Percentiles rank a stretch among this genome's conserved stretches.
These are phyloP conservation scores for Geum urbanum DNA, from an alignment of 306 rosid species.

Conservation along the genomic window DNA sequence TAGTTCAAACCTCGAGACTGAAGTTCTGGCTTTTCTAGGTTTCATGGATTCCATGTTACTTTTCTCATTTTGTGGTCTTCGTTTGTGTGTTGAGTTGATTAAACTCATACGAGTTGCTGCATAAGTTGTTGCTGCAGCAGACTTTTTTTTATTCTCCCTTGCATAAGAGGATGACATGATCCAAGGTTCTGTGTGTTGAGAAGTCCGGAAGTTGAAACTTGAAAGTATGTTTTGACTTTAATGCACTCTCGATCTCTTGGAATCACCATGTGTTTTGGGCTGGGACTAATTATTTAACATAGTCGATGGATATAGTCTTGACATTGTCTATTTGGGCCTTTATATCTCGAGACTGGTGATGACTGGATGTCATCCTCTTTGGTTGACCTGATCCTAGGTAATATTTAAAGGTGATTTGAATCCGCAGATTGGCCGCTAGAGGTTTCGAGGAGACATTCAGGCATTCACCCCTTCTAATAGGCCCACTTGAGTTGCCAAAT, in stretches of 20 bases:
- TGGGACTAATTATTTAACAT: background rate
- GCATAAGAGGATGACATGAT: too few species aligned
- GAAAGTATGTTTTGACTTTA: background rate
- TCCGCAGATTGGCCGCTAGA: slow-evolving; percentile 2
- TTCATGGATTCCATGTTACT: too few species aligned
- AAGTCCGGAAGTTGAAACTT: too few species aligned
- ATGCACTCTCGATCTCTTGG: background rate
- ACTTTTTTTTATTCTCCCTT: too few species aligned
- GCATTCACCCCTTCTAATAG: background rate
- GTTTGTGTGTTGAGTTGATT: too few species aligned
- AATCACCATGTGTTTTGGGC: background rate
- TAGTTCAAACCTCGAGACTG: too few species aligned
- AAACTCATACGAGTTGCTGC: too few species aligned
- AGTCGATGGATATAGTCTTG: background rate
- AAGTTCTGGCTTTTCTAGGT: too few species aligned
- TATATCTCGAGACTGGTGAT: background rate
- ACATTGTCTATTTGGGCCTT: background rate
- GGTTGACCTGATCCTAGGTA: background rate
- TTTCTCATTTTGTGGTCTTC: too few species aligned
- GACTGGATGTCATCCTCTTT: background rate
- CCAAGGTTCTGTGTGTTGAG: too few species aligned
- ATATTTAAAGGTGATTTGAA: background rate
- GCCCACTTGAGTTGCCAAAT: background rate
- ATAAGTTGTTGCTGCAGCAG: too few species aligned
- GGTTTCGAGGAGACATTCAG: slow-evolving; percentile 6